These are phyloP conservation scores for Chrysoporthe cubensis DNA, from an alignment of 2,329 filamentous ascomycete genomes.

Conservation along the genomic window DNA sequence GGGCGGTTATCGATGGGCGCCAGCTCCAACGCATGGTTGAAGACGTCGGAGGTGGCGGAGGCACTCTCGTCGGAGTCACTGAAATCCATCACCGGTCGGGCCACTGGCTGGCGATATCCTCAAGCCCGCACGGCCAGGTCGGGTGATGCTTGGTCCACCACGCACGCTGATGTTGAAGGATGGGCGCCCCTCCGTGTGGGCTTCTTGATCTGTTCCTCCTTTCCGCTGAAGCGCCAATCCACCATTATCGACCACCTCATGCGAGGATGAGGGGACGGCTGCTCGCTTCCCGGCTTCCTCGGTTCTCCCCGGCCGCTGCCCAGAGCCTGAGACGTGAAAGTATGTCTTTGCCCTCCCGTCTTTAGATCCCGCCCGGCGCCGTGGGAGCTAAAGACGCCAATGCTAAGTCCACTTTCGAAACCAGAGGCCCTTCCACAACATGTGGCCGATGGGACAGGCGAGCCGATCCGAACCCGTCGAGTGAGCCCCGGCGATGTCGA, in stretches of 20 bases:
- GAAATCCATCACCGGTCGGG: slow-evolving; percentile 21
- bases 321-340: not conserved
- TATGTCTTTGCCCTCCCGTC: not conserved
- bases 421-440: slow-evolving; percentile 23
- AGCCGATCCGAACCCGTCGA: not conserved
- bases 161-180: not conserved
- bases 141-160: not conserved
- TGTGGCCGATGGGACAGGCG: slow-evolving; percentile 5
- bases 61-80: slow-evolving; percentile 23
- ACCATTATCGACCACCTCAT: slow-evolving; percentile 22
- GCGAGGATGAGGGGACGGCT: slow-evolving; percentile 4
- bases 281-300: not conserved
- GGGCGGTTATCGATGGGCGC: slow-evolving; percentile 29
- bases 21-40: slow-evolving; percentile 29
- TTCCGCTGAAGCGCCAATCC: slow-evolving; percentile 17
- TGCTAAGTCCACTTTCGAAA: slow-evolving; percentile 24
- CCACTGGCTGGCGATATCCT: not conserved
- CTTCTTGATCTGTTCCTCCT: slow-evolving; percentile 7
- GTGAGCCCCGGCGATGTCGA: not conserved
- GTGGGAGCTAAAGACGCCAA: slow-evolving; percentile 7
- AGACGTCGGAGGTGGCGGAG: slow-evolving; percentile 25
- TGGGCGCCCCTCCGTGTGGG: not conserved
- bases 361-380: not conserved
- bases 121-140: not conserved
- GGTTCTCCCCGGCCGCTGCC: not conserved